phyloP scores from a whole-genome alignment of 805 yeast species.

The Soucietia sequanensis region DNA sequence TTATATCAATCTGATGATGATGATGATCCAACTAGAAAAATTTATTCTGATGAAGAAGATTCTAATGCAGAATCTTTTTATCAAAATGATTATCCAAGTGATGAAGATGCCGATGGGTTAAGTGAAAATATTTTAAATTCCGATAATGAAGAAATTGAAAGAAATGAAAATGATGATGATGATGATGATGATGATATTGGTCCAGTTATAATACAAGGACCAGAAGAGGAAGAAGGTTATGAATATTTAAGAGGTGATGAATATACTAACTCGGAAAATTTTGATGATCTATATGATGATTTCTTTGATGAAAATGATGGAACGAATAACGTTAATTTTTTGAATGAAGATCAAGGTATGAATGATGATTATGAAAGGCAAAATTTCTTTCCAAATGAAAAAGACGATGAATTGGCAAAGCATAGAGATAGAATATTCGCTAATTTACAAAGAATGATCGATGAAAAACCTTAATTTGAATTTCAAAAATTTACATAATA shows the following conservation, averaged over 20 bases:
- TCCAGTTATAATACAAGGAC: constrained; percentile 11
- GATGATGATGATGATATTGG: constrained; percentile 25
- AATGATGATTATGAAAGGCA: constrained; percentile 37
- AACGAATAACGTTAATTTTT: constrained; percentile 23
- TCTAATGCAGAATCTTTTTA: constrained; percentile 91
- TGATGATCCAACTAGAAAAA: constrained; percentile 18
- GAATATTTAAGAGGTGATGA: constrained; percentile 6
- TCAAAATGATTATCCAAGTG: constrained; percentile 92
- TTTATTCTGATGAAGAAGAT: constrained; percentile 70
- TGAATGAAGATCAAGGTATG: constrained; percentile 7
- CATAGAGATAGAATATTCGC: constrained; percentile 66
- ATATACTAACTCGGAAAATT: constrained; percentile 10
- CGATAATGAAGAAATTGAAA: constrained; percentile 16
- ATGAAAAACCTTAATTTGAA: constrained; percentile 29
- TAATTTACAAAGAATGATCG: constrained; percentile 53
- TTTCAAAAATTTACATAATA: too few species aligned
- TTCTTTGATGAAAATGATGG: constrained; percentile 31
- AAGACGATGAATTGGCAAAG: constrained; percentile 58
- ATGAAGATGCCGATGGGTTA: constrained; percentile 61
- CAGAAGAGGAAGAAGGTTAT: constrained; percentile 18
- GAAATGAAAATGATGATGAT: constrained; percentile 16
- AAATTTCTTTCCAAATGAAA: constrained; percentile 55
- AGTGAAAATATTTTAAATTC: constrained; percentile 11
- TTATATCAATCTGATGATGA: constrained; percentile 39
- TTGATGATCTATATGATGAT: constrained; percentile 18